Evolutionary conservation across 306 rosid species (phyloP).

Genomic region (Dryas octopetala): DNA sequence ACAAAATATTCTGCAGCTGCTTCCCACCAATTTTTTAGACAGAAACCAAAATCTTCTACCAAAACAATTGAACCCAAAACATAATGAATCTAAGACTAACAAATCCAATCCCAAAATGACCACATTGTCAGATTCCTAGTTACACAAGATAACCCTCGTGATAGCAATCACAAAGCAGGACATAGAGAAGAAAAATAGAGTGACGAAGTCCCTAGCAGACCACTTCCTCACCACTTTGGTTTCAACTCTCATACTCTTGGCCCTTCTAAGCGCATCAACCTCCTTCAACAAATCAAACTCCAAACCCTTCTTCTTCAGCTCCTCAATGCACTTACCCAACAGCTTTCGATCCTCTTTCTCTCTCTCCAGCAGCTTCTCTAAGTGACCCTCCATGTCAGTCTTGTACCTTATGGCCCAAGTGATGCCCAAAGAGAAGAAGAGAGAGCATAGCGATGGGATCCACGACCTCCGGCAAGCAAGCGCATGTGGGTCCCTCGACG

Average conservation of each 20-base stretch:
- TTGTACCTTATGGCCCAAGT: slow-evolving; percentile 90
- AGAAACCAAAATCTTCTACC: slow-evolving; percentile 7
- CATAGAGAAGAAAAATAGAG: slow-evolving; percentile 62
- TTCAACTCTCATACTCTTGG: slow-evolving; percentile 79
- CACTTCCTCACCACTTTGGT: slow-evolving; percentile 66
- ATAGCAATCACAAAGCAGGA: slow-evolving; percentile 70
- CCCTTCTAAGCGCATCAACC: slow-evolving; percentile 90
- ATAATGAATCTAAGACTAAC: neutral
- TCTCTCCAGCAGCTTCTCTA: slow-evolving; percentile 72
- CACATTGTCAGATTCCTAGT: slow-evolving; percentile 17
- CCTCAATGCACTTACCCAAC: slow-evolving; percentile 72
- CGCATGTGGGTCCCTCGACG: slow-evolving; percentile 18
- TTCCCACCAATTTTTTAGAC: slow-evolving; percentile 12
- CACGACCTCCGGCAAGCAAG: slow-evolving; percentile 63
- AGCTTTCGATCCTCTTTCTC: slow-evolving; percentile 79
- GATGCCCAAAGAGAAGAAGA: slow-evolving; percentile 66
- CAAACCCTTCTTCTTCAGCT: slow-evolving; percentile 79
- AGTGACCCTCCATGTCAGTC: slow-evolving; percentile 73
- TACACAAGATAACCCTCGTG: slow-evolving; percentile 72
- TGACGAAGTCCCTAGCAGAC: slow-evolving; percentile 79
- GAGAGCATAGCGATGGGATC: slow-evolving; percentile 79
- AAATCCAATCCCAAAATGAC: neutral
- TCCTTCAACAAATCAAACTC: slow-evolving; percentile 91
- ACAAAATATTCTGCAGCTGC: slow-evolving; percentile 66
- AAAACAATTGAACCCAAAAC: neutral